Conservation (phyloP, 129 eudicot genomes). For the Daucus carota region DH1_v3.0 NC_030381.2:16712001-16712500, state of each 20-base stretch:
- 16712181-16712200: too few species aligned
- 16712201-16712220: constrained; percentile 54
- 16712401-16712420: constrained; percentile 59
- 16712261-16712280: constrained; percentile 46
- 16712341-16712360: constrained; percentile 54
- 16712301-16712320: constrained; percentile 48
- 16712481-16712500: constrained; percentile 57
- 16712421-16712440: constrained; percentile 18
- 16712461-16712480: constrained; percentile 37
- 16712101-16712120: too few species aligned
- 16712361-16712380: constrained; percentile 67
- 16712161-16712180: too few species aligned
- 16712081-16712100: too few species aligned
- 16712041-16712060: too few species aligned
- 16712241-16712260: constrained; percentile 12
- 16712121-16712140: too few species aligned
- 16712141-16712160: too few species aligned
- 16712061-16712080: too few species aligned
- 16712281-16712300: constrained; percentile 39
- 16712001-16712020: too few species aligned
- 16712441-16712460: constrained; percentile 28
- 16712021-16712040: too few species aligned
- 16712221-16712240: constrained; percentile 29
- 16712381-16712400: constrained; percentile 59
- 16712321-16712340: constrained; percentile 83